Percentiles rank a stretch among this genome's conserved stretches.
These are phyloP conservation scores for Phymatotrichopsis omnivora DNA, from an alignment of 2,329 filamentous ascomycete genomes.

Conservation along the genomic window DNA sequence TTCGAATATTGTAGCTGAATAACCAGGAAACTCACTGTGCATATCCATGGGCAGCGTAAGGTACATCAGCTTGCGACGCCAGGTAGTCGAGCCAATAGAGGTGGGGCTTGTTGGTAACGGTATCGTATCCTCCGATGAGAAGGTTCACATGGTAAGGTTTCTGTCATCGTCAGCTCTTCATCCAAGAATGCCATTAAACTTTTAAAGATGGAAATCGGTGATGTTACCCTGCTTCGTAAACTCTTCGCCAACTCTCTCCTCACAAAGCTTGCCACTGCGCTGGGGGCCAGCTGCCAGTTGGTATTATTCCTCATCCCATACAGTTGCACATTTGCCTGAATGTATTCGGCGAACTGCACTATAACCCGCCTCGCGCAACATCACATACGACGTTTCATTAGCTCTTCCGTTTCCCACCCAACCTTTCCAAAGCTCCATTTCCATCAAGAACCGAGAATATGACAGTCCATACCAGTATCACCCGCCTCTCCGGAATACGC, in stretches of 20 bases:
- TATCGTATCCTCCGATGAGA: constrained; percentile 84
- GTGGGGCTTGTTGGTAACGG: constrained; percentile 79
- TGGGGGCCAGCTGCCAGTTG: constrained; percentile 63
- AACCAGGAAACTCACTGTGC: constrained; percentile 62
- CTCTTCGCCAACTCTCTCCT: constrained; percentile 85
- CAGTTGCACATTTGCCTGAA: constrained; percentile 95
- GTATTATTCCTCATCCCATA: constrained; percentile 98
- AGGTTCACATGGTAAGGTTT: constrained; percentile 97
- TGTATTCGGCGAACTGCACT: constrained; percentile 99
- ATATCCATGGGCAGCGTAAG: constrained; percentile 96
- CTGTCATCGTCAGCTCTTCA: constrained; percentile 23
- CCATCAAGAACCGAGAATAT: neutral
- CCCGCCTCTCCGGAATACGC: constrained; percentile 93
- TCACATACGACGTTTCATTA: constrained; percentile 5
- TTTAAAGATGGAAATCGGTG: neutral
- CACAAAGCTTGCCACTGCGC: constrained; percentile 84
- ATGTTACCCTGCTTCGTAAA: constrained; percentile 58
- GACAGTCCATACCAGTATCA: constrained; percentile 55
- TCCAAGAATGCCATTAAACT: neutral
- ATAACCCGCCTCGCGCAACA: constrained; percentile 25
- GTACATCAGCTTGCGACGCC: constrained; percentile 73
- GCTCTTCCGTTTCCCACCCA: constrained; percentile 4
- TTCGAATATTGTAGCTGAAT: neutral
- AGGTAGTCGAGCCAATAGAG: constrained; percentile 98
- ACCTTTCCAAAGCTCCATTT: neutral